Conservation (phyloP, 2,329 filamentous ascomycete genomes). For the Paramyrothecium sp. region DNA sequence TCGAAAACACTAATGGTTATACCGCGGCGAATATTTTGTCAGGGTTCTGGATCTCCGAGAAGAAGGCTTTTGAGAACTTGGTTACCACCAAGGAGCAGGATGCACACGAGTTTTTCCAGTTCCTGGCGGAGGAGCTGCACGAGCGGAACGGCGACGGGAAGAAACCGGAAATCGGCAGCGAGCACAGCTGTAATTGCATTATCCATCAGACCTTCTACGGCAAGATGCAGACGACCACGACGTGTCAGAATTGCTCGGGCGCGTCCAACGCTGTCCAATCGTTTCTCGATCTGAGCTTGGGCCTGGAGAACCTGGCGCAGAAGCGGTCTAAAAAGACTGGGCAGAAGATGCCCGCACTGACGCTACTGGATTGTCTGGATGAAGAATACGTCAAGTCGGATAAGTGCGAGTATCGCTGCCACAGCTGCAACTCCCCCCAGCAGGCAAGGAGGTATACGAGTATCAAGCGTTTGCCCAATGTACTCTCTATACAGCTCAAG, state of each 20-base stretch:
- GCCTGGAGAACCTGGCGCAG: slow-evolving; percentile 74
- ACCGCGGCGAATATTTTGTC: slow-evolving; percentile 87
- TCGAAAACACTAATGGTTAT: slow-evolving; percentile 83
- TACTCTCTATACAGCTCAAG: slow-evolving; percentile 90
- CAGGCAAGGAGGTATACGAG: slow-evolving; percentile 82
- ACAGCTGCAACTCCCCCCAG: slow-evolving; percentile 73
- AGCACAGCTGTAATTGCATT: slow-evolving; percentile 78
- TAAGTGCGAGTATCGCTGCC: slow-evolving; percentile 86
- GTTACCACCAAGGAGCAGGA: slow-evolving; percentile 95
- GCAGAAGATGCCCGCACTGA: slow-evolving; percentile 42
- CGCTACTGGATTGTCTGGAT: slow-evolving; percentile 72
- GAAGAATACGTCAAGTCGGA: slow-evolving; percentile 85
- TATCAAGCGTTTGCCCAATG: slow-evolving; percentile 82
- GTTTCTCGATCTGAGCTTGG: slow-evolving; percentile 86
- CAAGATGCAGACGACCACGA: slow-evolving; percentile 85
- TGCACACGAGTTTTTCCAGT: slow-evolving; percentile 96
- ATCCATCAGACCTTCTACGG: slow-evolving; percentile 95
- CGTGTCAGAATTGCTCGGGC: slow-evolving; percentile 83
- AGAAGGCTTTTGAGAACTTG: slow-evolving; percentile 68
- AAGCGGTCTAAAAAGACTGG: slow-evolving; percentile 57
- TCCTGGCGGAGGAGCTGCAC: slow-evolving; percentile 88
- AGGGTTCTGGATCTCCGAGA: slow-evolving; percentile 85
- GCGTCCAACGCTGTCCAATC: slow-evolving; percentile 82
- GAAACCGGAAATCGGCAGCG: slow-evolving; percentile 56
- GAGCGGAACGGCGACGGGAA: slow-evolving; percentile 73